Evolutionary conservation across 2,329 filamentous ascomycete species (phyloP).

Genomic region (Rutstroemia sp.): DNA sequence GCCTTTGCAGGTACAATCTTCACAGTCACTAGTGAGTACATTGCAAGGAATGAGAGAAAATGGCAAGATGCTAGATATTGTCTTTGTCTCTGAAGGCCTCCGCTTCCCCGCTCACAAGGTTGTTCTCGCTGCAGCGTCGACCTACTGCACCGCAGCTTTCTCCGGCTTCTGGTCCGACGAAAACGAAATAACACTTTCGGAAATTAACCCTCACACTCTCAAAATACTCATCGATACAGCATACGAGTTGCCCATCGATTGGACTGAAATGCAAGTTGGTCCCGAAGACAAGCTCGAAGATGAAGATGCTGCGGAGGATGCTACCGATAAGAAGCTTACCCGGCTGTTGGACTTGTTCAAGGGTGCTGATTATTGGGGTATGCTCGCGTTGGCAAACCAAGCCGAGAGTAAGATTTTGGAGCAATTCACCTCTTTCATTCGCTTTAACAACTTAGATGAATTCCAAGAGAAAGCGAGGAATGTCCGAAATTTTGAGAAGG

Average conservation of each 20-base stretch:
- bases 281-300: neutral
- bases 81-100: neutral
- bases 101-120: neutral
- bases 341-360: constrained; percentile 20
- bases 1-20: neutral
- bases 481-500: constrained; percentile 8
- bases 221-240: neutral
- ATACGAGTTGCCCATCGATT: neutral
- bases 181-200: neutral
- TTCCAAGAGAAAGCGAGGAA: constrained; percentile 9
- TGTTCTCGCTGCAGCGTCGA: neutral
- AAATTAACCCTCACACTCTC: neutral
- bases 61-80: neutral
- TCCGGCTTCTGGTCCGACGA: neutral
- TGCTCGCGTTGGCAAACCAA: constrained; percentile 14
- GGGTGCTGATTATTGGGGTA: constrained; percentile 21
- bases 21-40: constrained; percentile 3
- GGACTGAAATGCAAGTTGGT: constrained; percentile 9
- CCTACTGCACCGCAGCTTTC: neutral
- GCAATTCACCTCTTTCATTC: constrained; percentile 14
- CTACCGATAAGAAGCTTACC: constrained; percentile 15
- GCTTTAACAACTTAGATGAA: constrained; percentile 17
- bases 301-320: constrained; percentile 7
- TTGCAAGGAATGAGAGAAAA: neutral
- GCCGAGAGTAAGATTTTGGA: constrained; percentile 18